Conservation (phyloP, 495 filamentous ascomycete genomes). For the Lophium mytilinum region DNA sequence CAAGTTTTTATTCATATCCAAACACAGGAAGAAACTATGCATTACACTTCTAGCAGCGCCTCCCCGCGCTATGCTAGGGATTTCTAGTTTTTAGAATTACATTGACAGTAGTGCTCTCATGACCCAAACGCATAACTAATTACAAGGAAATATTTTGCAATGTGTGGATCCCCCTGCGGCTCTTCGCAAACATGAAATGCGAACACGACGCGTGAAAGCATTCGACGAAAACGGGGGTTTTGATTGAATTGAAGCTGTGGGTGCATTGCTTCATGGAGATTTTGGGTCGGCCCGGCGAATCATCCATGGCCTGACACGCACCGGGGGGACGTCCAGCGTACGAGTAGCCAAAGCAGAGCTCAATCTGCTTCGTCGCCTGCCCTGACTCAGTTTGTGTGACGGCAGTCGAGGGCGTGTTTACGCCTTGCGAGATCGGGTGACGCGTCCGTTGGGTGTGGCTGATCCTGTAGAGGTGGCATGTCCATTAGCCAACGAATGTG, state of each 20-base stretch:
- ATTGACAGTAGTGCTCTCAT: not conserved
- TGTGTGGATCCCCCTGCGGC: not conserved
- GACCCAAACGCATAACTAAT: constrained; percentile 6
- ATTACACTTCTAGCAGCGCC: not conserved
- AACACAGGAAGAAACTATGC: not conserved
- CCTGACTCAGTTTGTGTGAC: too few relatives aligned
- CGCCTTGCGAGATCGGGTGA: constrained; percentile 19
- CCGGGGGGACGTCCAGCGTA: too few relatives aligned
- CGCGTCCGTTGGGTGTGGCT: constrained; percentile 2
- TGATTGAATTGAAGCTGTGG: too few relatives aligned
- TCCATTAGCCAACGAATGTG: constrained; percentile 7
- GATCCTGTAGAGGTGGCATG: not conserved
- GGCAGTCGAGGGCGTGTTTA: not conserved
- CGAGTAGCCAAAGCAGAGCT: too few relatives aligned
- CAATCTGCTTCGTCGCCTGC: too few relatives aligned
- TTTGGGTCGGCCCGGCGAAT: too few relatives aligned
- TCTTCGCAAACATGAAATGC: too few relatives aligned
- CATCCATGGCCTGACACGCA: too few relatives aligned
- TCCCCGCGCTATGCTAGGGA: not conserved
- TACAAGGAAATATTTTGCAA: constrained; percentile 5
- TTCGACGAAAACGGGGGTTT: too few relatives aligned
- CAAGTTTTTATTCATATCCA: not conserved
- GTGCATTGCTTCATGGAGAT: too few relatives aligned
- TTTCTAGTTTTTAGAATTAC: not conserved
- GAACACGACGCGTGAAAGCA: too few relatives aligned